A percentile compares a stretch with the other conserved stretches of the same genome.
These are phyloP conservation scores for Cicer judaicum DNA, from an alignment of 306 rosid species.

Conservation along the genomic window DNA sequence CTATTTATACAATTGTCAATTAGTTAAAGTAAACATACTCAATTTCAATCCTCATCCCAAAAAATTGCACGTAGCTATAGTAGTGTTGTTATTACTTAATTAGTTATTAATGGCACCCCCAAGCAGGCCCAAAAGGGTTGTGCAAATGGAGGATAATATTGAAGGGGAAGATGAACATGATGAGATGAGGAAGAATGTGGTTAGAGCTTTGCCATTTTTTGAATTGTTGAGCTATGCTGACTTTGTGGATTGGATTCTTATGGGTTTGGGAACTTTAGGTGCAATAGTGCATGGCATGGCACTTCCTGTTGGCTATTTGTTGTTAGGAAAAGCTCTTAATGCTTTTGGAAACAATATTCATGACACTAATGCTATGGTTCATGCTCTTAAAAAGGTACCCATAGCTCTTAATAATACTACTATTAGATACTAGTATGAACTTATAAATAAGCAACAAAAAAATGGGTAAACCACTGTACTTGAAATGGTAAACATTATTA, in stretches of 20 bases:
- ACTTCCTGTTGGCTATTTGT: constrained; percentile 75
- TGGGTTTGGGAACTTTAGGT: constrained; percentile 73
- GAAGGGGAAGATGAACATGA: constrained; percentile 6
- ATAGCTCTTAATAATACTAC: not conserved
- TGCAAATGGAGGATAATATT: constrained; percentile 40
- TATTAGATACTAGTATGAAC: not conserved
- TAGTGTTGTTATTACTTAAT: not conserved
- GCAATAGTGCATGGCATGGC: constrained; percentile 90
- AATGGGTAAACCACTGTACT: too few species aligned
- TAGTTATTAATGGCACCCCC: constrained; percentile 43
- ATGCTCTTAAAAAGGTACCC: constrained; percentile 64
- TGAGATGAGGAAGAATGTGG: constrained; percentile 13
- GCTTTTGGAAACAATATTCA: constrained; percentile 68
- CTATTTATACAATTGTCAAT: constrained; percentile 17
- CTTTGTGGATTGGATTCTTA: constrained; percentile 68
- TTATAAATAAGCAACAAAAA: too few species aligned
- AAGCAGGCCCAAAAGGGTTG: constrained; percentile 32
- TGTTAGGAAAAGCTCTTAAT: constrained; percentile 83
- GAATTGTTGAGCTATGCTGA: constrained; percentile 79
- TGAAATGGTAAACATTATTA: too few species aligned
- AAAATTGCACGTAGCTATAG: not conserved
- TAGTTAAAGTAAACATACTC: not conserved
- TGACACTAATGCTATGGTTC: constrained; percentile 63
- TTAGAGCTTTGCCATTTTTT: constrained; percentile 47
- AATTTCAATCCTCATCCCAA: not conserved